Base-by-base conservation (phyloP, 2,329 filamentous ascomycete genomes). In the Pestalotiopsis sp. region DNA sequence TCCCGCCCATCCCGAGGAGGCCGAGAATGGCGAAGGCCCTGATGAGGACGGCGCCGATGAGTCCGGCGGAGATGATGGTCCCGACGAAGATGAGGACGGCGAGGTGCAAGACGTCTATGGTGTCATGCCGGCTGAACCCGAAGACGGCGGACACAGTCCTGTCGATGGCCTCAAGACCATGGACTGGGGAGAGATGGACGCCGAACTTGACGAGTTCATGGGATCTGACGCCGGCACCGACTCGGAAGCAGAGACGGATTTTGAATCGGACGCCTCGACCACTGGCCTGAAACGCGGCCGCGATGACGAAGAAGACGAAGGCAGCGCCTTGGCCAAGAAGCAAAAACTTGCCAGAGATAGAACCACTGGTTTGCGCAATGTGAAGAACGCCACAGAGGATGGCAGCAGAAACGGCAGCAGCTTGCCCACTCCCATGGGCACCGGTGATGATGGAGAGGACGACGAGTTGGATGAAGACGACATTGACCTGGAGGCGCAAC, bases 161-260 rank as follows among this genome's bases (percentile, higher is more conserved):
- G 73, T 78, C 14, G 75, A 78, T 4, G 72, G 72, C n/a, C 72
- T 79, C 17, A 72, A 75, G n/a, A 71, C 72, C 20, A 76, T 75
- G 64, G 75, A 75, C 11, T 79, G 78, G 78, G 76, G 74, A 64
- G 82, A 80, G 6, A 80, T 86, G 4, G 86, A 91, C 67, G 87
- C 89, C 64, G 91, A 93, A 73, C 80, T 93, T 0, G 85, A 86
- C 27, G 91, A 91, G 27, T 92, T 92, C 73, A 81, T 93, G 76
- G 84, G 85, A 11, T 80, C 78, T 12, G 84, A 85, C 68, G 81
- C 84, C 63, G 84, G 83, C 5, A 63, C 67, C n/a, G 69, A 68
- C 17, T 67, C 67, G 12, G 69, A 70, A 3, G 38, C 31, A 38
- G 85, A 78, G 68, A 73, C 72, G 49, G 59, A 62, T 5, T 62